phyloP scores from a whole-genome alignment of 805 yeast genomes.

The Debaryomyces castellii region DNA sequence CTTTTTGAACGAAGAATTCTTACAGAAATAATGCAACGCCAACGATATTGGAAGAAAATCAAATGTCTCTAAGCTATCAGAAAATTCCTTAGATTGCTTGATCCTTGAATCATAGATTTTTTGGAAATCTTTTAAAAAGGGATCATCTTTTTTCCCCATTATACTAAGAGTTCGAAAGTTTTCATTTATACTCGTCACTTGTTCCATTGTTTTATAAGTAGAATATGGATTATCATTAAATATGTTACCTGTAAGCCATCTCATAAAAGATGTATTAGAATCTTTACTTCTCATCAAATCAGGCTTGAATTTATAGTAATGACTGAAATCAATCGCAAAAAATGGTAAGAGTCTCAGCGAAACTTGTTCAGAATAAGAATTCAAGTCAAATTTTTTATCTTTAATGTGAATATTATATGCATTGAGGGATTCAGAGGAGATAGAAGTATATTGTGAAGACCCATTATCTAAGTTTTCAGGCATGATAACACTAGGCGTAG shows the following conservation, averaged over 20 bases:
- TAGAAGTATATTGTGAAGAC: conserved; percentile 30
- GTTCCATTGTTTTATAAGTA: conserved; percentile 13
- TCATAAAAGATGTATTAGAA: conserved; percentile 27
- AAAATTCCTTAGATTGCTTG: conserved; percentile 9
- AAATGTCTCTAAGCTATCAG: conserved; percentile 10
- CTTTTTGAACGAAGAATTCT: conserved; percentile 15
- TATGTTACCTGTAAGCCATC: conserved; percentile 28
- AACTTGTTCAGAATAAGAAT: conserved; percentile 11
- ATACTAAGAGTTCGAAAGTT: conserved; percentile 12
- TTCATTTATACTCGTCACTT: conserved; percentile 14
- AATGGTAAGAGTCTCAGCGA: conserved; percentile 20
- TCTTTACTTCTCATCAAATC: conserved; percentile 21
- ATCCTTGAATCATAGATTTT: conserved; percentile 11
- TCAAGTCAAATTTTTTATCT: conserved; percentile 8
- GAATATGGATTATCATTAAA: conserved; percentile 20
- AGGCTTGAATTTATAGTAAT: conserved; percentile 16
- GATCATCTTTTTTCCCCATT: conserved; percentile 9
- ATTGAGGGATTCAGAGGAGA: conserved; percentile 19
- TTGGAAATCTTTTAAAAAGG: conserved; percentile 16
- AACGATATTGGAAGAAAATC: conserved; percentile 19
- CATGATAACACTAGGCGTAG: conserved; percentile 20
- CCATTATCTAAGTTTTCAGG: conserved; percentile 16
- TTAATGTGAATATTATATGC: conserved; percentile 15
- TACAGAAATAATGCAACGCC: conserved; percentile 11
- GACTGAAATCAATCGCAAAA: conserved; percentile 22